Base-by-base conservation (phyloP, 257 asterid genomes). In the Jasminum sambac region DNA sequence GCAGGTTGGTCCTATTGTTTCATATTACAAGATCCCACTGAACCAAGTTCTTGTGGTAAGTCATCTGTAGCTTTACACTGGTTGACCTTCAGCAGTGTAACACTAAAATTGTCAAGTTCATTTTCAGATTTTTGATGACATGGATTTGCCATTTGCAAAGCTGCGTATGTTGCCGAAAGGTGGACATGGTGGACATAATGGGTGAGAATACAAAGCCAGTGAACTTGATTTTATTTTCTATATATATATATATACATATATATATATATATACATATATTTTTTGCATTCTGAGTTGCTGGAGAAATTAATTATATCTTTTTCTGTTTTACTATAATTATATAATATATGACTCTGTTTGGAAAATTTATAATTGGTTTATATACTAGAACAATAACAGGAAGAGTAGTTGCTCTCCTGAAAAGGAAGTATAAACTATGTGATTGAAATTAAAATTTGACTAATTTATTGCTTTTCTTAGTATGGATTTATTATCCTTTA, bases 171-270 rank as follows among this genome's bases (percentile, higher is more conserved):
- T 95, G 71, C 99, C 99, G 24, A 91, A 95, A 86, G 99, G 99
- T 77, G 99, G 99, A 60, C 99, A 95, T 74, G 98, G 95, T 69
- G 99, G 98, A 42, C 99, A 95, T 73, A 95, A 95, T 34, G 98
- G 99, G 99, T 89, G 88, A 19, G 88, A 19, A 14, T 70, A 63
- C 25, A 38, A 66, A 69, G 46, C 66, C 52, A 43, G 61, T 68
- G 14, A 72, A 44, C 44, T n/a, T 71, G 50, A 67, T 77, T 50
- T 39, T 50, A 16, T 60, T 21, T 68, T 57, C 23, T n/a, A n/a
- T n/a, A n/a, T n/a, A n/a, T n/a, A n/a, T n/a, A n/a, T n/a, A n/a
- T n/a, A n/a, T n/a, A n/a, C n/a, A n/a, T n/a, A n/a, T n/a, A n/a
- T n/a, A n/a, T n/a, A n/a, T n/a, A n/a, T n/a, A n/a, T n/a, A n/a